phyloP scores from a whole-genome alignment of 345 rosid genomes.

The Psidium friedrichsthalianum region DNA sequence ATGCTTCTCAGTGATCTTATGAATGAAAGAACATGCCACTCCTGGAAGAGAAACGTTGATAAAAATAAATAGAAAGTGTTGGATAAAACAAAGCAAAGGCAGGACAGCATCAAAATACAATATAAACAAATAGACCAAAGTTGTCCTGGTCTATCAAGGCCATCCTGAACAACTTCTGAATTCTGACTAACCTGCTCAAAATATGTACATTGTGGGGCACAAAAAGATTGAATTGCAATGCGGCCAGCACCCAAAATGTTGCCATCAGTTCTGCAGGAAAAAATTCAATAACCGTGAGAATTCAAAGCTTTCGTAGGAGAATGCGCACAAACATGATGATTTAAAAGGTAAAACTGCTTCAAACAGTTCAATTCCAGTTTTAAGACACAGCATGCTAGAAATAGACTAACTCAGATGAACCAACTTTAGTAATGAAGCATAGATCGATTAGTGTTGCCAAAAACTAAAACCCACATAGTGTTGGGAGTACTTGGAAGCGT shows the following conservation, averaged over 20 bases:
- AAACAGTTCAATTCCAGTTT: background rate
- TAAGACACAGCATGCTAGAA: background rate
- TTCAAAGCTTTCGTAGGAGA: background rate
- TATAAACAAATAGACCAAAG: background rate
- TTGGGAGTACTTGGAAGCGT: background rate
- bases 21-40: slow-evolving; percentile 79
- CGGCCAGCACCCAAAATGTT: slow-evolving; percentile 41
- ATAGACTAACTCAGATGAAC: background rate
- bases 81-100: background rate
- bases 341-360: background rate
- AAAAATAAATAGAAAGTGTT: background rate
- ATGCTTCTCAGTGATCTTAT: slow-evolving; percentile 67
- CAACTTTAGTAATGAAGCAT: background rate
- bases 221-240: slow-evolving; percentile 79
- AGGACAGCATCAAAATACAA: background rate
- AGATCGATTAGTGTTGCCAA: background rate
- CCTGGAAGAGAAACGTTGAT: slow-evolving; percentile 25
- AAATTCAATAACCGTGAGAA: background rate
- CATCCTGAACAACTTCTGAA: background rate
- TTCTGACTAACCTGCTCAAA: slow-evolving; percentile 37
- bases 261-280: slow-evolving; percentile 12
- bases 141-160: background rate
- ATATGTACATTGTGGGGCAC: slow-evolving; percentile 76
- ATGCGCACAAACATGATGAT: background rate
- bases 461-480: background rate